Base-by-base conservation (phyloP, 305 asterid species). In the Solanum aculeatissimum region DNA sequence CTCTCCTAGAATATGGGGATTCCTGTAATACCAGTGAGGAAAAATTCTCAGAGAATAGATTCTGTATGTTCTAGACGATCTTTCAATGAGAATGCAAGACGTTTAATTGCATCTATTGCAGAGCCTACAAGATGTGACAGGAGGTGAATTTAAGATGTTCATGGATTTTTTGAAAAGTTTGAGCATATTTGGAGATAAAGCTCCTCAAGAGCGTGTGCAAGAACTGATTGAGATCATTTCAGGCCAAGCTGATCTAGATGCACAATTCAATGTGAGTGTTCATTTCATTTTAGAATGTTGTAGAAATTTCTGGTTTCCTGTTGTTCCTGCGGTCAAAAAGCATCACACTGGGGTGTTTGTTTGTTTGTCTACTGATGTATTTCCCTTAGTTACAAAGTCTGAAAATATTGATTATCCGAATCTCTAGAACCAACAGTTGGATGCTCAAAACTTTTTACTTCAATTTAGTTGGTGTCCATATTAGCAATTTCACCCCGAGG, bases 81-180 rank as follows among this genome's bases (percentile, higher is more conserved):
- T 65, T 35, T 66, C 51, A 27, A 15, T 66, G 63, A 71, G 53
- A 49, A 66, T 49, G 78, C 63, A 70, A 47, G 78, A n/a, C 81
- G 81, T 80, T 82, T 80, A n/a, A 60, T 85, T 74, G 51, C 62
- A 21, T 83, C 66, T 83, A 83, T 89, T 93, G 90, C 95, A 96
- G 99, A 92, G 97, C 87, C 89, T 96, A 79, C 99, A 93, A 92
- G 99, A 96, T 88, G 99, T 96, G 87, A 96, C 98, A 23, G 99
- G 99, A 83, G 92, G 94, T n/a, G 99, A 96, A 87, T 96, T 96
- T 89, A 91, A 96, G 88, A 92, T 94, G 98, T 94, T 96, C 86
- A 93, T 96, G 93, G 98, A 96, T 87, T 96, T 96, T 83, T 88
- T 96, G 63, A 93, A 89, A 87, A 94, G 93, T 87, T 89, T 96